These are phyloP conservation scores for Aquanectria penicillioides DNA, from an alignment of 2,329 filamentous ascomycete species.

Conservation along the genomic window DNA sequence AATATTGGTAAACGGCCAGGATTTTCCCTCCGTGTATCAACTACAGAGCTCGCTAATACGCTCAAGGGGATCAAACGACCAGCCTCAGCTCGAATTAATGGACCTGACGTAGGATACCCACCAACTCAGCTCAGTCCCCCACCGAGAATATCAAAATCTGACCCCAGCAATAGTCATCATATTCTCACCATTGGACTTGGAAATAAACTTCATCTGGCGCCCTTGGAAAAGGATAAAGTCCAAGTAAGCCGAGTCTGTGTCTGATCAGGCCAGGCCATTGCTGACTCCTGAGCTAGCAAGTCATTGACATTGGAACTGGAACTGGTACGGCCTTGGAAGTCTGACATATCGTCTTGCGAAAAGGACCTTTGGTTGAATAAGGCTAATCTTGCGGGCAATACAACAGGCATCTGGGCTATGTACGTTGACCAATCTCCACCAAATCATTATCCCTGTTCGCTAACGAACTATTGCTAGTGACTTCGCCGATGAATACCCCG, in stretches of 20 bases:
- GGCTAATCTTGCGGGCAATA: not conserved
- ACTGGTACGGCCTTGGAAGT: conserved; percentile 51
- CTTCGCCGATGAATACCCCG: conserved; percentile 54
- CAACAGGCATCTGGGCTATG: conserved; percentile 56
- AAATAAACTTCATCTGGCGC: conserved; percentile 33
- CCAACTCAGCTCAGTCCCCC: fast-evolving
- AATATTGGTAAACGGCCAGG: conserved; percentile 14
- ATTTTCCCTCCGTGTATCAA: fast-evolving
- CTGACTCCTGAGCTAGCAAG: conserved; percentile 25
- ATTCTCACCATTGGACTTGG: conserved; percentile 35
- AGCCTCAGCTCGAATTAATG: conserved; percentile 35
- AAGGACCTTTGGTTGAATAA: not conserved
- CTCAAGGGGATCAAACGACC: conserved; percentile 35
- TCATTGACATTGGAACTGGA: conserved; percentile 65
- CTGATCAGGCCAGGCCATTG: not conserved
- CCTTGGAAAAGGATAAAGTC: conserved; percentile 34
- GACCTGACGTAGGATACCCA: conserved; percentile 27
- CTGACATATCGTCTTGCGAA: too few species aligned
- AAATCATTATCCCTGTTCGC: fast-evolving
- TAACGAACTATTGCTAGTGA: conserved; percentile 52
- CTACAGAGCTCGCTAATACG: not conserved
- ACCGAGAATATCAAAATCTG: not conserved
- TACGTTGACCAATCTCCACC: conserved; percentile 41
- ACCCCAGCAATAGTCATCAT: conserved; percentile 22
- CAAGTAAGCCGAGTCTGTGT: conserved; percentile 19